Base-by-base conservation (phyloP, 1,139 yeast genomes). In the Suhomyces terraborum region DNA sequence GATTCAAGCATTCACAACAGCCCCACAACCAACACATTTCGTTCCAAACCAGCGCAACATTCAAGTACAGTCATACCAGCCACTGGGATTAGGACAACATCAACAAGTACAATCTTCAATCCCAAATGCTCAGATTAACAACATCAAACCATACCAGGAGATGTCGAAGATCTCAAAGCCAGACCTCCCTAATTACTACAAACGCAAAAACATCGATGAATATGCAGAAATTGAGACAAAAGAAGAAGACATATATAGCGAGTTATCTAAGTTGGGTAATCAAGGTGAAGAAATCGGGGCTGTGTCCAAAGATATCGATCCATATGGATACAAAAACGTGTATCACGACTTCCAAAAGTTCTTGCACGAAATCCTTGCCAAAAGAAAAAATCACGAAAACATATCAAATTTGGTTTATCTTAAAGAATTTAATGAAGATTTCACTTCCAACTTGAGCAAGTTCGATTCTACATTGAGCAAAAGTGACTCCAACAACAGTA, bases 271-370 rank as follows among this genome's bases (percentile, higher is more conserved):
- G 17, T 48, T 51, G 36, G 54, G 54, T 9, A 50, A 50, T 29
- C 39, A 45, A 6, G 51, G 47, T 8, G 53, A 50, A 24, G 48
- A 47, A 20, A 30, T 27, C 8, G 38, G 24, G 2, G 14, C 21
- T 8, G 35, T 29, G 10, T n/a, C 34, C 6, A 36, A 41, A 18
- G 47, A 59, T 45, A 45, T 61, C 8, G 62, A 68, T 49, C 74
- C 74, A 2, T 68, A 63, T 49, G 53, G 55, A 7, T 54, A 53
- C 29, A 52, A 58, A n/a, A 63, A 67, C 47, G 75, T 71, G 17
- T 62, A 51, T 50, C 62, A 61, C 20, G 69, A 69, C 47, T 72
- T 61, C 52, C 68, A 66, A 42, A 61, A 58, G 23, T 70, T 58
- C 43, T 60, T 72, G 45, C 51, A 58, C 42, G 56, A 58, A 4